Percentiles rank a stretch among this genome's conserved stretches.
These are phyloP conservation scores for Striga asiatica DNA, from an alignment of 257 asterid genomes.

Conservation along the genomic window DNA sequence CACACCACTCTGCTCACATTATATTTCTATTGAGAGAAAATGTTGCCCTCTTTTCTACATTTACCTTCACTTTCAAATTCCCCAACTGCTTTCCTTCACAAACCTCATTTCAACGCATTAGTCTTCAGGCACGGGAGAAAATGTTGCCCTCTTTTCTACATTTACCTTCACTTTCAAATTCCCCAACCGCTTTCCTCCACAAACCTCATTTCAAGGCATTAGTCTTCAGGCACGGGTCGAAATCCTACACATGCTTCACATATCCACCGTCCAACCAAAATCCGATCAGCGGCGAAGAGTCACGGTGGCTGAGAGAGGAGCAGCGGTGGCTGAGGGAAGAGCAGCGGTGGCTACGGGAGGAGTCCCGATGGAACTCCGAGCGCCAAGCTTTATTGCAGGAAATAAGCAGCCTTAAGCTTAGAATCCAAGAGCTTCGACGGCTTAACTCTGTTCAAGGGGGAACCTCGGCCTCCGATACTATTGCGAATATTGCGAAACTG, in stretches of 20 bases:
- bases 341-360: slow-evolving; percentile 80
- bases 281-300: slow-evolving; percentile 35
- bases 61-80: too few relatives aligned
- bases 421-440: slow-evolving; percentile 52
- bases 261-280: slow-evolving; percentile 32
- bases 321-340: slow-evolving; percentile 96
- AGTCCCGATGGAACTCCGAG: slow-evolving; percentile 67
- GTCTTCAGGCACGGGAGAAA: too few relatives aligned
- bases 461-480: slow-evolving; percentile 39
- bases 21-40: too few relatives aligned
- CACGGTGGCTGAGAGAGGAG: slow-evolving; percentile 90
- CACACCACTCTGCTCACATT: not conserved
- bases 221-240: slow-evolving; percentile 12
- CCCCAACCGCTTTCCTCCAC: slow-evolving; percentile 13
- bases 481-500: slow-evolving; percentile 44
- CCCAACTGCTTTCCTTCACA: too few relatives aligned
- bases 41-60: too few relatives aligned
- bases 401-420: slow-evolving; percentile 43
- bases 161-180: slow-evolving; percentile 17
- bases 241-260: slow-evolving; percentile 55
- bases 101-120: too few relatives aligned
- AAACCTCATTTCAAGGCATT: slow-evolving; percentile 20
- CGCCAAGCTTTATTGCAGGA: slow-evolving; percentile 49
- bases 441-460: slow-evolving; percentile 39
- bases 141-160: slow-evolving; percentile 25